Evolutionary conservation across 495 filamentous ascomycete genomes (phyloP).

Genomic region (Elaphomyces granulatus): DNA sequence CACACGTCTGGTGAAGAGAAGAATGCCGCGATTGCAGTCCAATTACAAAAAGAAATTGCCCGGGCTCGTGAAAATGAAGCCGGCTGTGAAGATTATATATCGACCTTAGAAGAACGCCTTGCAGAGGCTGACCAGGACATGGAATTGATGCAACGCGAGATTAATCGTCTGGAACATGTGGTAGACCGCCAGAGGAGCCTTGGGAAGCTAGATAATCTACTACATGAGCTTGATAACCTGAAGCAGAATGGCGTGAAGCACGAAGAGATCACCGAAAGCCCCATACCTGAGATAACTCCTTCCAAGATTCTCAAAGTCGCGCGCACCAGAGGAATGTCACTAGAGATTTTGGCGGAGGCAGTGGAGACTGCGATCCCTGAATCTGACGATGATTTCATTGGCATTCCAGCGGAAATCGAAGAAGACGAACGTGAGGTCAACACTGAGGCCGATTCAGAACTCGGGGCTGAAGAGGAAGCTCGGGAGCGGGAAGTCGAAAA

Average conservation of each 20-base stretch:
- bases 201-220: constrained; percentile 81
- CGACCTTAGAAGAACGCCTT: constrained; percentile 87
- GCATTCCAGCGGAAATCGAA: constrained; percentile 37
- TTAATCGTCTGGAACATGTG: constrained; percentile 86
- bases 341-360: constrained; percentile 36
- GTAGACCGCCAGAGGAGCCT: constrained; percentile 90
- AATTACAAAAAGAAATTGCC: constrained; percentile 81
- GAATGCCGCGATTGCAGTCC: constrained; percentile 66
- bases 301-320: constrained; percentile 12
- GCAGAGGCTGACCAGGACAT: constrained; percentile 94
- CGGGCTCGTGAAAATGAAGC: constrained; percentile 85
- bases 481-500: constrained; percentile 17
- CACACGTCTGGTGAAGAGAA: constrained; percentile 87
- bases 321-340: constrained; percentile 25
- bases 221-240: constrained; percentile 78
- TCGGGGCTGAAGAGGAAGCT: constrained; percentile 22
- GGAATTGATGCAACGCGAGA: constrained; percentile 91
- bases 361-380: constrained; percentile 39
- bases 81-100: constrained; percentile 88
- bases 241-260: constrained; percentile 44
- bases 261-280: constrained; percentile 13
- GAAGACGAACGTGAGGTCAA: constrained; percentile 18
- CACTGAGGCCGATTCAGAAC: constrained; percentile 8
- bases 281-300: not conserved
- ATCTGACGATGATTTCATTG: constrained; percentile 36